These are phyloP conservation scores for Phytopythium oedochilum DNA, from an alignment of 352 stramenopile genomes.

Conservation along the genomic window DNA sequence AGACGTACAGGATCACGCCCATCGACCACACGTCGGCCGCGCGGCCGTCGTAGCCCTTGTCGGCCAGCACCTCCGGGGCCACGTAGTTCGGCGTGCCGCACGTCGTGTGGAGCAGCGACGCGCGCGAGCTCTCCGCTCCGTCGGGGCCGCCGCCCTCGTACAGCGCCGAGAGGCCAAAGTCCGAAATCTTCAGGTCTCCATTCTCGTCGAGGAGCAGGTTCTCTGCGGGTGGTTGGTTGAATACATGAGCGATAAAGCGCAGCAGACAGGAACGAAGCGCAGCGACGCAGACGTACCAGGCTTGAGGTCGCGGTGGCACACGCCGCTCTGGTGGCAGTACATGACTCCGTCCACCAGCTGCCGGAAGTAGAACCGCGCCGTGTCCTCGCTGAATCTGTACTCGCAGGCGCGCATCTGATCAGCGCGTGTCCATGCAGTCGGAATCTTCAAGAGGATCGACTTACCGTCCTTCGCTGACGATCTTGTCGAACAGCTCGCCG, in stretches of 20 bases:
- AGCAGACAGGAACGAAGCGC: background rate
- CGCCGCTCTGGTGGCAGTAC: constrained; percentile 97
- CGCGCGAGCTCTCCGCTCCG: constrained; percentile 78
- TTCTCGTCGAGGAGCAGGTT: constrained; percentile 96
- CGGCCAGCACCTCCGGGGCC: constrained; percentile 89
- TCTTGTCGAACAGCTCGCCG: constrained; percentile 95
- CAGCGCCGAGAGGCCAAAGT: constrained; percentile 97
- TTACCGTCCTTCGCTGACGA: constrained; percentile 90
- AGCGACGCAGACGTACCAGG: constrained; percentile 64
- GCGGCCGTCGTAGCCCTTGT: constrained; percentile 93
- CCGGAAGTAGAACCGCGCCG: constrained; percentile 97
- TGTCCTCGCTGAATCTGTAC: constrained; percentile 92
- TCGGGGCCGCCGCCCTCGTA: constrained; percentile 83
- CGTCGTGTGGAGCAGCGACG: constrained; percentile 93
- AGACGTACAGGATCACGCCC: constrained; percentile 98
- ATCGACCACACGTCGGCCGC: constrained; percentile 96
- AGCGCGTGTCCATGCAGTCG: too few species aligned
- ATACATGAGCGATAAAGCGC: background rate
- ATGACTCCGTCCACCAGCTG: constrained; percentile 96
- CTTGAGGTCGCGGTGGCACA: constrained; percentile 97
- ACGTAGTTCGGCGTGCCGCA: constrained; percentile 98
- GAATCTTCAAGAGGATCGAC: too few species aligned
- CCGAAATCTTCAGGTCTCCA: constrained; percentile 98
- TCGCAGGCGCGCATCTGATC: too few species aligned
- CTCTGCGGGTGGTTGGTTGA: constrained; percentile 29